phyloP scores from a whole-genome alignment of 1,284 basidiomycete genomes.

The Kwoniella shivajii region DNA sequence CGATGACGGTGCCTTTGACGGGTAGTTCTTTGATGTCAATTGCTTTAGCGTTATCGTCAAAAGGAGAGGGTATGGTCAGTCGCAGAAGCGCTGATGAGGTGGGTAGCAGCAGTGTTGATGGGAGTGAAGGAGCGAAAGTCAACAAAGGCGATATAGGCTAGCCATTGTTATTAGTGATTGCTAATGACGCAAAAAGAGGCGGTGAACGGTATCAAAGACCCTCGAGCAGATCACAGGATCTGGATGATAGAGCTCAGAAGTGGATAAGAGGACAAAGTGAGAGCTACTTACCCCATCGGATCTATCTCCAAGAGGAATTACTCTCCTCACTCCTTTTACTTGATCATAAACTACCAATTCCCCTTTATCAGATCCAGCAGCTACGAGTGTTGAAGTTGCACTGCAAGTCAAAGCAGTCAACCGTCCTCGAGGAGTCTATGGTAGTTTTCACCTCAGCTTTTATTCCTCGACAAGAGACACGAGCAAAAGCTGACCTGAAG shows the following conservation, averaged over 20 bases:
- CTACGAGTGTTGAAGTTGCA: neutral
- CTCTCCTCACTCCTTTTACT: neutral
- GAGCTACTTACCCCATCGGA: neutral
- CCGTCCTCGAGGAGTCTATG: neutral
- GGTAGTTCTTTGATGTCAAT: conserved; percentile 4
- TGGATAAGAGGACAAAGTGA: neutral
- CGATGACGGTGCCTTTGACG: neutral
- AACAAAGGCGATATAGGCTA: conserved; percentile 13
- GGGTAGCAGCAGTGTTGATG: conserved; percentile 13
- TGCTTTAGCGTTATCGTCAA: neutral
- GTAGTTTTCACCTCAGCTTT: neutral
- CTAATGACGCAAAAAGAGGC: no score
- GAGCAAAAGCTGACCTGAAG: neutral
- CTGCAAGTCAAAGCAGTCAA: neutral
- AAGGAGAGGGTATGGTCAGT: conserved; percentile 1
- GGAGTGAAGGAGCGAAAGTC: conserved; percentile 14
- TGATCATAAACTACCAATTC: conserved; percentile 4
- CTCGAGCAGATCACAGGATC: neutral
- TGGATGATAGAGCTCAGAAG: neutral
- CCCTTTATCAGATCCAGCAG: neutral
- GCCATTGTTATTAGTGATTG: no score
- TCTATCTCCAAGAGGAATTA: neutral
- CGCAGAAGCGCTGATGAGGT: conserved; percentile 8
- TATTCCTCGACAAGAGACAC: neutral
- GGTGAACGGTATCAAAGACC: neutral